A percentile compares a stretch with the other conserved stretches of the same genome.
phyloP scores from a whole-genome alignment of 371 early-diverging fungal species.

The Actinomortierella ambigua region DNA sequence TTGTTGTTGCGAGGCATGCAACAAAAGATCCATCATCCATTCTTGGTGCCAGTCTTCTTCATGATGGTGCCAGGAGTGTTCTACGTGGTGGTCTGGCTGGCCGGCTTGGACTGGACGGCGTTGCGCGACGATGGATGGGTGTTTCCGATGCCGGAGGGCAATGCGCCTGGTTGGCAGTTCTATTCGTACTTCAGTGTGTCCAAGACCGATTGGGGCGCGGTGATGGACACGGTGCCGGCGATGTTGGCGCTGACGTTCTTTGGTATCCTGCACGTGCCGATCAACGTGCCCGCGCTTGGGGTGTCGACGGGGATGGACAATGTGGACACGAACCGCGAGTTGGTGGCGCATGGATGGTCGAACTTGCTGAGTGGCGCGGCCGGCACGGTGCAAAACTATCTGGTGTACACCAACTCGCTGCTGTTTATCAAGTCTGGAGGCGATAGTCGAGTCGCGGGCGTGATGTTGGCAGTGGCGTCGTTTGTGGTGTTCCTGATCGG shows the following conservation, averaged over 20 bases:
- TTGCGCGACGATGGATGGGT: constrained; percentile 87
- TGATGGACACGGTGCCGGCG: constrained; percentile 82
- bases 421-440: constrained; percentile 94
- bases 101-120: constrained; percentile 63
- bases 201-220: constrained; percentile 78
- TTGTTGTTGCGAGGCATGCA: constrained; percentile 64
- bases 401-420: constrained; percentile 90
- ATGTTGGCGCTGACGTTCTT: constrained; percentile 95
- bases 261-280: constrained; percentile 93
- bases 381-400: constrained; percentile 86
- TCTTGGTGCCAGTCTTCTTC: constrained; percentile 89
- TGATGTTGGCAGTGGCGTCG: constrained; percentile 84
- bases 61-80: constrained; percentile 81
- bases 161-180: constrained; percentile 85
- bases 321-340: constrained; percentile 90
- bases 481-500: constrained; percentile 82
- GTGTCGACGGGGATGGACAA: constrained; percentile 86
- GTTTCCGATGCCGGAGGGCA: constrained; percentile 74
- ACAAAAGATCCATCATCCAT: constrained; percentile 62
- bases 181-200: constrained; percentile 75
- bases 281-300: constrained; percentile 91
- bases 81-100: constrained; percentile 65
- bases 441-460: constrained; percentile 82
- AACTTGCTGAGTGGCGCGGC: constrained; percentile 82
- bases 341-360: constrained; percentile 92